Percentiles rank a stretch among this genome's conserved stretches.
phyloP scores from a whole-genome alignment of 2,329 filamentous ascomycete genomes.

The Cladophialophora carrionii region DNA sequence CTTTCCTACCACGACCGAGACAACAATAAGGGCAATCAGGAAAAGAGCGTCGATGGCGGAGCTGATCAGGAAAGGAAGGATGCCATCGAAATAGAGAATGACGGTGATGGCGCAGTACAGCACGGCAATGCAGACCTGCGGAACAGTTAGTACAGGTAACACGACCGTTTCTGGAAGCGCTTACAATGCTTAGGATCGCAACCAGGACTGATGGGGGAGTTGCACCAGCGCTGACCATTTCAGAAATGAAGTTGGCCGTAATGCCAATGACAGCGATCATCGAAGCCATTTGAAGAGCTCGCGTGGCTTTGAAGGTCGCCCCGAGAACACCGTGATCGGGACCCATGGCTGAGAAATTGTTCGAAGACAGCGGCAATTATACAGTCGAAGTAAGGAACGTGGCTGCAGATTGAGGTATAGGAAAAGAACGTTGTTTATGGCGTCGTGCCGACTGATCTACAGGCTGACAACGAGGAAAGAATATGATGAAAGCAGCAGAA shows the following conservation, averaged over 20 bases:
- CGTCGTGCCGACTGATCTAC: slow-evolving; percentile 17
- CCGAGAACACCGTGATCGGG: slow-evolving; percentile 70
- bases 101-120: slow-evolving; percentile 79
- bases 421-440: slow-evolving; percentile 14
- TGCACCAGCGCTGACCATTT: slow-evolving; percentile 69
- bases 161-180: slow-evolving; percentile 44
- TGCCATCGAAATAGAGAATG: slow-evolving; percentile 77
- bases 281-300: slow-evolving; percentile 69
- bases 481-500: not conserved
- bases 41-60: slow-evolving; percentile 68
- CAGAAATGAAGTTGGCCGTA: slow-evolving; percentile 77
- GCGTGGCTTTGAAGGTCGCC: slow-evolving; percentile 74
- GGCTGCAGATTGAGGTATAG: not conserved
- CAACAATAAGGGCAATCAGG: slow-evolving; percentile 75
- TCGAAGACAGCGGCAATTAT: slow-evolving; percentile 3
- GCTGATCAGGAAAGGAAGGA: slow-evolving; percentile 73
- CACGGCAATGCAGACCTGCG: slow-evolving; percentile 73
- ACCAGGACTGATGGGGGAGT: slow-evolving; percentile 73
- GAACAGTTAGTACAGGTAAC: not conserved
- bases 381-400: slow-evolving; percentile 12
- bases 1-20: slow-evolving; percentile 75
- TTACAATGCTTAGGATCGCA: slow-evolving; percentile 76
- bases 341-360: slow-evolving; percentile 32
- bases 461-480: slow-evolving; percentile 12
- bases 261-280: slow-evolving; percentile 80